phyloP scores from a whole-genome alignment of 225 moss, liverwort and hornwort genomes.

The Physcomitrellopsis africana region DNA sequence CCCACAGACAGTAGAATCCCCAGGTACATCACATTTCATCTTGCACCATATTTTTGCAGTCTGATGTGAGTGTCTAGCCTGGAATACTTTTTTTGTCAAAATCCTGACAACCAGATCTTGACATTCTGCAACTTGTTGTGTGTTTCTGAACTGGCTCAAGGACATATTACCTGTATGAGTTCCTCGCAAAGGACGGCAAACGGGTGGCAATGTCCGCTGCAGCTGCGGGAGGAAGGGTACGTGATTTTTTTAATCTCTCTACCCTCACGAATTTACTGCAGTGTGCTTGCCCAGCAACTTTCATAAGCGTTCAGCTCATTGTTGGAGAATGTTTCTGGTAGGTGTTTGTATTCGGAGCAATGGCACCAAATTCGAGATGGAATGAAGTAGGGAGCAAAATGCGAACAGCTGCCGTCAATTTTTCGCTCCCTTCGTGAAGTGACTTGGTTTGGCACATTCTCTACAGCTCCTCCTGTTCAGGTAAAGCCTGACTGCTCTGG shows the following conservation, averaged over 20 bases:
- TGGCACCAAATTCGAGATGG: conserved; percentile 87
- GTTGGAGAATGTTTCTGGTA: conserved; percentile 22
- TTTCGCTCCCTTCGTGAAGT: conserved; percentile 45
- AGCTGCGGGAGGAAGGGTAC: conserved; percentile 85
- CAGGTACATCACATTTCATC: conserved; percentile 54
- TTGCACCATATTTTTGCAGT: neutral
- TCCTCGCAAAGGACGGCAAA: conserved; percentile 80
- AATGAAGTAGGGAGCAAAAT: conserved; percentile 67
- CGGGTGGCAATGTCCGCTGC: conserved; percentile 87
- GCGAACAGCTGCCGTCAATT: conserved; percentile 76
- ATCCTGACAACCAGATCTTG: neutral
- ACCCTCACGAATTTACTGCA: neutral
- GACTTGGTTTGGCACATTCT: conserved; percentile 3
- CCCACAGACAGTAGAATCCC: conserved; percentile 67
- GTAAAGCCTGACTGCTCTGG: too few species aligned
- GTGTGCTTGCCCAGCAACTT: neutral
- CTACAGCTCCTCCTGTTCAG: too few species aligned
- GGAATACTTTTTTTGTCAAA: neutral
- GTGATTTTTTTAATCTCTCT: conserved; percentile 11
- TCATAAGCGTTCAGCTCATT: conserved; percentile 3
- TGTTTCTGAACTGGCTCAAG: conserved; percentile 38
- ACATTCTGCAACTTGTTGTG: neutral
- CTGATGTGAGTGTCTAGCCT: neutral
- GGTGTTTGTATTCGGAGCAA: conserved; percentile 93
- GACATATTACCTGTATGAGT: conserved; percentile 94